Base-by-base conservation (phyloP, 1,284 basidiomycete species). In the Puccinia coronata region DNA sequence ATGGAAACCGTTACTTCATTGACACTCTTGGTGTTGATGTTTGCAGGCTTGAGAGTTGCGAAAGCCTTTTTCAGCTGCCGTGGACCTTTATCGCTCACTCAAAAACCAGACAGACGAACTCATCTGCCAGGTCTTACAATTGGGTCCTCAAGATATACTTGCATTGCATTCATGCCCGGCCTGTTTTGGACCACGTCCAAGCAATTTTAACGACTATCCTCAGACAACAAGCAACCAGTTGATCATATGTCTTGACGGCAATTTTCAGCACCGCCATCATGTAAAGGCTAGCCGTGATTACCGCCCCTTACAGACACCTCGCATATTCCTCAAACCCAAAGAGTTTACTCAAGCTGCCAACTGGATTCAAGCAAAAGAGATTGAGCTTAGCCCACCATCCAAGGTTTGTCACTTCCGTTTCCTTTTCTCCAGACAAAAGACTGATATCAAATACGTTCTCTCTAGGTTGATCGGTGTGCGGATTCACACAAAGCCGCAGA, bases 401-500 rank as follows among this genome's bases (percentile, higher is more conserved):
- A 34, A 16, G 59, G 59, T 61, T 31, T 11, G 59, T 61, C 5
- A n/a, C 23, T 5, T 18, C 4, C 12, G 12, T 4, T 53, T 53
- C 6, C 5, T 11, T 8, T 53, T 53, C 9, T 47, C 8, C 9
- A 8, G 43, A 47, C 9, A 47, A 47, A 47, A 47, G 8, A 47
- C 20, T 57, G n/a, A 57, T 61, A 28, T 61, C 6, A 11, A 16
- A 5, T 28, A 34, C 34, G 11, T 20, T 61, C 23, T 34, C 5
- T 28, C 23, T n/a, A 61, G 59, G 59, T 14, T 16, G 59, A 61
- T 61, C 20, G 59, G 6, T 61, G 59, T 31, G 59, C 59, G 3
- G 55, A 57, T 57, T 57, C 55, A 8, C 55, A 57, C 55, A 57
- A 57, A 57, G 55, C n/a, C n/a, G n/a, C n/a, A n/a, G n/a, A n/a